Percentiles rank a stretch among this genome's conserved stretches.
Evolutionary conservation across 2,329 filamentous ascomycete genomes (phyloP).

Genomic region (Penicillium thymicola): DNA sequence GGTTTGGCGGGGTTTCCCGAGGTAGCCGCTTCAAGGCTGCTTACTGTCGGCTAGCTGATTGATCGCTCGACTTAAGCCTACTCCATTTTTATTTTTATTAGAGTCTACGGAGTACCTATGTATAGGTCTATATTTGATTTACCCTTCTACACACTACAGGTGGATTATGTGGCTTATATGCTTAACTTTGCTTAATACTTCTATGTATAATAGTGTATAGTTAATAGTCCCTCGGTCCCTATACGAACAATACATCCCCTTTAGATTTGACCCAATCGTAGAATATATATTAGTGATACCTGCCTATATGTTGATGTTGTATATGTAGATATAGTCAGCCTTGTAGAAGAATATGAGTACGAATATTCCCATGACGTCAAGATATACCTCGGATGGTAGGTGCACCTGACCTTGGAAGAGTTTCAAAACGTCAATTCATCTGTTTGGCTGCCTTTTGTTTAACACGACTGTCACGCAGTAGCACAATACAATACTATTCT

Average conservation of each 20-base stretch:
- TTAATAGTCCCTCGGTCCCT: not conserved
- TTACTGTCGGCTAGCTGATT: slow-evolving; percentile 17
- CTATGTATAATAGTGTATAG: not conserved
- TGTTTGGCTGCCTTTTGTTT: not conserved
- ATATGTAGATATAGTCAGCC: not conserved
- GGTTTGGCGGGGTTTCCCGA: slow-evolving; percentile 15
- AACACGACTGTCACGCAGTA: not conserved
- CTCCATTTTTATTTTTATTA: not conserved
- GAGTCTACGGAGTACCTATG: too few relatives aligned
- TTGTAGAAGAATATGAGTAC: not conserved
- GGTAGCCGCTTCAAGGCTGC: slow-evolving; percentile 3
- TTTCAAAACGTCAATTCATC: not conserved
- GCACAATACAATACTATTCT: not conserved
- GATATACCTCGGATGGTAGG: not conserved
- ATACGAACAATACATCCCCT: not conserved
- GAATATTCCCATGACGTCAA: not conserved
- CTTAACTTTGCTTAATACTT: not conserved
- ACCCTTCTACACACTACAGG: too few relatives aligned
- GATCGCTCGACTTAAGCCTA: not conserved
- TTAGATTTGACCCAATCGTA: not conserved
- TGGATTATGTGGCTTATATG: not conserved
- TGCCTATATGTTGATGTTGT: not conserved
- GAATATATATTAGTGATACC: not conserved
- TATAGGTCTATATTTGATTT: too few relatives aligned
- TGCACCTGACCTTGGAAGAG: not conserved